Conservation (phyloP, 768 basidiomycete species). For the Boletus coccyginus region DNA sequence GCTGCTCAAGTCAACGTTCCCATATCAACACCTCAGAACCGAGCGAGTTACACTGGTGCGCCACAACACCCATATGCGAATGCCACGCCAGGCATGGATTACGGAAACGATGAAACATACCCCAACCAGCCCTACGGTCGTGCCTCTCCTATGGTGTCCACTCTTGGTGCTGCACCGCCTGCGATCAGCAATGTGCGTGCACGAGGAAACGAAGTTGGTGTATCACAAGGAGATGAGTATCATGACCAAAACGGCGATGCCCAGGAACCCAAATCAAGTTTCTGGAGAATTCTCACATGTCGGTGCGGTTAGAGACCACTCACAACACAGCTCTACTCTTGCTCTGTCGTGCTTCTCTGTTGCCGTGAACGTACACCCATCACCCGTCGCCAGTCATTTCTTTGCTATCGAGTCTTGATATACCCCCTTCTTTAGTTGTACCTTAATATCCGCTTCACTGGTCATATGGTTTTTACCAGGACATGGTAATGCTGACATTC, state of each 20-base stretch:
- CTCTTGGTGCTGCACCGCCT: conserved; percentile 62
- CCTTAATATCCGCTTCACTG: conserved; percentile 37
- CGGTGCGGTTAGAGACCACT: conserved; percentile 55
- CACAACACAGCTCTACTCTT: conserved; percentile 13
- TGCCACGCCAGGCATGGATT: conserved; percentile 58
- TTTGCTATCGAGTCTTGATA: conserved; percentile 36
- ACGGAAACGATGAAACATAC: conserved; percentile 57
- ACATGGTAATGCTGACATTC: conserved; percentile 28
- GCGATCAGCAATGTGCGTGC: conserved; percentile 73
- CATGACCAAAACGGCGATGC: conserved; percentile 55
- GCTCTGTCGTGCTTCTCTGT: conserved; percentile 19
- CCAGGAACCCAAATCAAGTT: conserved; percentile 48
- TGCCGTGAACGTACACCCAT: conserved; percentile 26
- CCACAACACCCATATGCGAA: conserved; percentile 72
- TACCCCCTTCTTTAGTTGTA: conserved; percentile 34
- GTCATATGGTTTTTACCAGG: conserved; percentile 32
- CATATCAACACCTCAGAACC: conserved; percentile 50
- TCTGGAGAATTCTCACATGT: conserved; percentile 74
- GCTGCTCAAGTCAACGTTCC: conserved; percentile 76
- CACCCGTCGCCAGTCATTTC: conserved; percentile 35
- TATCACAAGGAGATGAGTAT: conserved; percentile 59
- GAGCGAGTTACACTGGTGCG: conserved; percentile 40
- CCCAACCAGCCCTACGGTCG: conserved; percentile 68
- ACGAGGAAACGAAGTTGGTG: conserved; percentile 64
- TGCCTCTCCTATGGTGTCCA: conserved; percentile 79